These are phyloP conservation scores for Aspergillus bombycis DNA, from an alignment of 2,329 filamentous ascomycete species.

Conservation along the genomic window DNA sequence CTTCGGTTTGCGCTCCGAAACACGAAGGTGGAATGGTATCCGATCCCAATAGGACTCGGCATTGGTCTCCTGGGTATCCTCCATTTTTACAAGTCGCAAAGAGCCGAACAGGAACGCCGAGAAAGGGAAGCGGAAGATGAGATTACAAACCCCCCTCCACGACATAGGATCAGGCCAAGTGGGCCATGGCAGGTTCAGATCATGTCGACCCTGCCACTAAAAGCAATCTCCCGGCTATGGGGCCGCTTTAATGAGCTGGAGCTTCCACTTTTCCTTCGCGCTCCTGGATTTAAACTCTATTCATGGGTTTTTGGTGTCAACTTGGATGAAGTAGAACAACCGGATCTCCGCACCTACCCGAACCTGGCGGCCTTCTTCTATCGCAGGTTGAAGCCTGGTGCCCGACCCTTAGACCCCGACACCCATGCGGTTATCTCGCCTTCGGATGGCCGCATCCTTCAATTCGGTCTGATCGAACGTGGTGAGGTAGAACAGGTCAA, in stretches of 20 bases:
- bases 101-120: constrained; percentile 50
- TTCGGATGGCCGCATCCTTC: constrained; percentile 85
- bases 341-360: constrained; percentile 84
- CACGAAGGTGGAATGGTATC: constrained; percentile 82
- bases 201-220: constrained; percentile 90
- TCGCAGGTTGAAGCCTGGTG: constrained; percentile 85
- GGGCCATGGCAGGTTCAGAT: constrained; percentile 93
- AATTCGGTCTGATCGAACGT: constrained; percentile 88
- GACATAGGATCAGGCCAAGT: constrained; percentile 72
- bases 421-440: constrained; percentile 81
- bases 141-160: constrained; percentile 49
- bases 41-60: constrained; percentile 83
- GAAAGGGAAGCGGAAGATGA: constrained; percentile 51
- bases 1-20: constrained; percentile 61
- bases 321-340: constrained; percentile 82
- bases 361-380: constrained; percentile 98
- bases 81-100: constrained; percentile 77
- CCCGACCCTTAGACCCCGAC: constrained; percentile 80
- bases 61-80: constrained; percentile 81
- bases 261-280: constrained; percentile 83
- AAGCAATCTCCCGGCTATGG: constrained; percentile 87
- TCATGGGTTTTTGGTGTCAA: constrained; percentile 89
- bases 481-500: constrained; percentile 98
- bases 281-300: constrained; percentile 90
- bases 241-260: constrained; percentile 87